Evolutionary conservation across 2,329 filamentous ascomycete species (phyloP), one percentile per base, ranked within the genome.

Genomic region (Trichoderma semiorbis): DNA sequence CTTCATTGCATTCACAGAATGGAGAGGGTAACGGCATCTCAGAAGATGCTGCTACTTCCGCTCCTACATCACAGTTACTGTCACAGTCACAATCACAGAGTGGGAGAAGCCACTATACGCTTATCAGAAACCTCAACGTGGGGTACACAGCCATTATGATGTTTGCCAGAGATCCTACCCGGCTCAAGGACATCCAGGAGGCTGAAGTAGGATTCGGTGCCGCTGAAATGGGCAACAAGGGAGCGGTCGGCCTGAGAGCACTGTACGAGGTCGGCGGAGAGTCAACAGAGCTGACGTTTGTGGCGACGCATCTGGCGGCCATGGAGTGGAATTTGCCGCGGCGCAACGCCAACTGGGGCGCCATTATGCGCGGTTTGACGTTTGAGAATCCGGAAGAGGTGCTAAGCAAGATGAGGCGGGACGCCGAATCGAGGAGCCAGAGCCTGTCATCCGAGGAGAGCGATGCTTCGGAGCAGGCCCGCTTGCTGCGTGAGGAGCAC

Each of bases 201-300:
- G 93, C 92, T 2, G 93, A 92, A 68, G 91, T 94, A 2, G 95
- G 96, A 0, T 92, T 98, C 63, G 96, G 96, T 0, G 81, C 94
- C 1, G 91, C 90, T 72, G 92, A 95, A 64, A 96, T 97, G 92
- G 96, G 94, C 18, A 98, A 98, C 81, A 99, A 99, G 82, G 96
- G 95, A 34, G 95, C 94, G 4, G 92, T 97, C 0, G 96, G 92
- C 0, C 85, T 95, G 73, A 87, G 94, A 39, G 81, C 96, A 57
- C 86, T 89, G 16, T 91, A 93, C 76, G 74, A 79, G 71, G 78
- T 75, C 60, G 77, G 74, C 11, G 76, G 76, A 24, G 76, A 75
- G 69, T 83, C 83, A 5, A 87, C 91, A 30, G 89, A 93, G 76
- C 80, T 98, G 70, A 97, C 94, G 0, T 96, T 98, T 79, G 91